A percentile compares a stretch with the other conserved stretches of the same genome.
Conservation (phyloP, 2,329 filamentous ascomycete species). For the Aspergillus sergii region DNA sequence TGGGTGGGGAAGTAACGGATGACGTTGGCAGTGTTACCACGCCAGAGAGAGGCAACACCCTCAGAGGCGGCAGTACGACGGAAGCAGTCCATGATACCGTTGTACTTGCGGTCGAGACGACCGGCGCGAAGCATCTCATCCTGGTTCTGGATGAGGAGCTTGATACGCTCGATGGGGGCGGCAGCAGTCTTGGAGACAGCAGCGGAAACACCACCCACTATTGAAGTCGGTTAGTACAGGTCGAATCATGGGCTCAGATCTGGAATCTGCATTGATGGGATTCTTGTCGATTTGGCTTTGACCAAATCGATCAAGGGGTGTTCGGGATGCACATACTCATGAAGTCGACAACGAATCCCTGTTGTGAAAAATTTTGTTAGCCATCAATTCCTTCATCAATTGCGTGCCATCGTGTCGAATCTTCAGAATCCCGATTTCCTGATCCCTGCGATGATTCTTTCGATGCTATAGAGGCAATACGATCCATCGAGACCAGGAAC, state of each 20-base stretch:
- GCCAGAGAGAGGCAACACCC: conserved; percentile 94
- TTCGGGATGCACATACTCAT: conserved; percentile 73
- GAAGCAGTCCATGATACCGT: conserved; percentile 95
- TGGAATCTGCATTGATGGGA: neutral
- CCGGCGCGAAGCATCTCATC: conserved; percentile 99
- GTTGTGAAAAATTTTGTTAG: conserved; percentile 35
- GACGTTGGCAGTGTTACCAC: conserved; percentile 99
- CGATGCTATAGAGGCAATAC: neutral
- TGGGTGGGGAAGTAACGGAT: conserved; percentile 99
- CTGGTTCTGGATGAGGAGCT: conserved; percentile 99
- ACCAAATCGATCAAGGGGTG: conserved; percentile 5
- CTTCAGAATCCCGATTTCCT: neutral
- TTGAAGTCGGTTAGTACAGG: conserved; percentile 45
- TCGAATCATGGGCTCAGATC: neutral
- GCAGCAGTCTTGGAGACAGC: conserved; percentile 99
- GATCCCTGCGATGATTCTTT: neutral
- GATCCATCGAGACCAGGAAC: conserved; percentile 3
- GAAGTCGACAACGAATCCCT: conserved; percentile 98
- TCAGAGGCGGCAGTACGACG: conserved; percentile 83
- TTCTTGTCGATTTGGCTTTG: conserved; percentile 14
- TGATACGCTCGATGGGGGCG: conserved; percentile 99
- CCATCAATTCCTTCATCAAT: conserved; percentile 9
- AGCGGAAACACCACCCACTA: conserved; percentile 99
- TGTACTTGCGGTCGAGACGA: conserved; percentile 97
- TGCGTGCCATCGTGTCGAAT: conserved; percentile 5